Conservation (phyloP, 2,329 filamentous ascomycete species). For the Epichloe sibirici region DNA sequence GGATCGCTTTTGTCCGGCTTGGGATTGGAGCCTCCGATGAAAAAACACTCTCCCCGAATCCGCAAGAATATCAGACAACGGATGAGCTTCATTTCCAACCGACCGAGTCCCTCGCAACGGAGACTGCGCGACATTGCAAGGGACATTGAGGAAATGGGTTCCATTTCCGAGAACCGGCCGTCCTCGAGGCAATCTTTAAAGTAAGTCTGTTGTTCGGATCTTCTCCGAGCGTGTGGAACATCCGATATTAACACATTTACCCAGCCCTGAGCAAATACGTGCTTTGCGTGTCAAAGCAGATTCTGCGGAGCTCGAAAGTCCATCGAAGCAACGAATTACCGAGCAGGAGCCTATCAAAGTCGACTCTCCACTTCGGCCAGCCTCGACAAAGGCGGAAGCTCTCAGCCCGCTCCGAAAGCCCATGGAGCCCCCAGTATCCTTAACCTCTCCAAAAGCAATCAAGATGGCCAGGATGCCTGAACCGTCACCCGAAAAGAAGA, state of each 20-base stretch:
- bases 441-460: conserved; percentile 17
- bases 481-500: conserved; percentile 19
- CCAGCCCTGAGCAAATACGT: conserved; percentile 49
- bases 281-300: conserved; percentile 40
- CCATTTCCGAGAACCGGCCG: conserved; percentile 55
- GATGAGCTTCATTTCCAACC: conserved; percentile 26
- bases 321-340: conserved; percentile 46
- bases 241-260: not conserved
- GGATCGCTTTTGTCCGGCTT: conserved; percentile 53
- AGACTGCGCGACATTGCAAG: conserved; percentile 44
- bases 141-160: conserved; percentile 39
- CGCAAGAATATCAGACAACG: conserved; percentile 29
- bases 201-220: conserved; percentile 30
- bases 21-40: conserved; percentile 45
- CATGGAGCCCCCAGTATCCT: conserved; percentile 18
- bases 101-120: conserved; percentile 40
- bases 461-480: conserved; percentile 7
- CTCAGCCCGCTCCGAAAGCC: conserved; percentile 14
- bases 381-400: conserved; percentile 5
- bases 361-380: conserved; percentile 30
- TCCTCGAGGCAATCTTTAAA: conserved; percentile 57
- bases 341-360: conserved; percentile 42
- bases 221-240: not conserved
- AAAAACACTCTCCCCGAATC: conserved; percentile 29
- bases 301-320: conserved; percentile 58